Percentiles rank a stretch among this genome's conserved stretches.
phyloP scores from a whole-genome alignment of 2,329 filamentous ascomycete genomes.

The Phaeomoniella chlamydospora region DNA sequence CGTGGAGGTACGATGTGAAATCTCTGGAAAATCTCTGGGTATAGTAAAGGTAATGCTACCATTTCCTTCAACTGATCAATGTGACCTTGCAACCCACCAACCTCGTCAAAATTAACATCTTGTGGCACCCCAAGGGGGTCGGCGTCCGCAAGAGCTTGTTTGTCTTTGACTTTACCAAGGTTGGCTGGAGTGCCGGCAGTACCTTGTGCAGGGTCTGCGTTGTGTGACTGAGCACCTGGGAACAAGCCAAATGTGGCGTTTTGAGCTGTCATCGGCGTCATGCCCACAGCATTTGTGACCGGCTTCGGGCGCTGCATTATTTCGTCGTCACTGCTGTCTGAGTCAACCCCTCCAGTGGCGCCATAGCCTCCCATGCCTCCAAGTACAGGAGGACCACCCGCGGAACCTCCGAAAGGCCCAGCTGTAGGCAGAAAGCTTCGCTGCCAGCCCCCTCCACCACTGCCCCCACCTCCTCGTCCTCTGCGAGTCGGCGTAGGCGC shows the following conservation, averaged over 20 bases:
- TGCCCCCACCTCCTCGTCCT: conserved; percentile 46
- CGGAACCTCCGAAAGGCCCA: conserved; percentile 82
- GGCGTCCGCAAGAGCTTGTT: conserved; percentile 79
- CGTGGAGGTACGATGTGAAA: conserved; percentile 90
- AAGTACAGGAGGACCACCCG: conserved; percentile 56
- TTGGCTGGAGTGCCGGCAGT: conserved; percentile 57
- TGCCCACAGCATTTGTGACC: conserved; percentile 47
- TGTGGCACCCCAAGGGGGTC: conserved; percentile 89
- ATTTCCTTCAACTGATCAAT: conserved; percentile 98
- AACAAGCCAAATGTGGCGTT: conserved; percentile 39
- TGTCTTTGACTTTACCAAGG: conserved; percentile 85
- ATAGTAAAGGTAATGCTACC: conserved; percentile 86
- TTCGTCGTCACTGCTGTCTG: conserved; percentile 95
- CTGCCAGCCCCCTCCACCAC: conserved; percentile 48
- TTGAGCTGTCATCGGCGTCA: conserved; percentile 42
- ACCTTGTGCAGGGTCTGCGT: conserved; percentile 39
- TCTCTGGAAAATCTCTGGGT: conserved; percentile 81
- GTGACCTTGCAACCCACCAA: conserved; percentile 82
- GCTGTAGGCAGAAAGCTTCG: conserved; percentile 77
- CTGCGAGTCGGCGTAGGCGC: conserved; percentile 55
- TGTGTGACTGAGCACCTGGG: conserved; percentile 38
- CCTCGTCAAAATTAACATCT: conserved; percentile 84
- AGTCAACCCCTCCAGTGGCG: conserved; percentile 68
- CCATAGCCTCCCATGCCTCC: conserved; percentile 61
- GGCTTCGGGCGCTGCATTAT: conserved; percentile 45